These are phyloP conservation scores for Hygrophila difformis DNA, from an alignment of 257 asterid species.

Conservation along the genomic window DNA sequence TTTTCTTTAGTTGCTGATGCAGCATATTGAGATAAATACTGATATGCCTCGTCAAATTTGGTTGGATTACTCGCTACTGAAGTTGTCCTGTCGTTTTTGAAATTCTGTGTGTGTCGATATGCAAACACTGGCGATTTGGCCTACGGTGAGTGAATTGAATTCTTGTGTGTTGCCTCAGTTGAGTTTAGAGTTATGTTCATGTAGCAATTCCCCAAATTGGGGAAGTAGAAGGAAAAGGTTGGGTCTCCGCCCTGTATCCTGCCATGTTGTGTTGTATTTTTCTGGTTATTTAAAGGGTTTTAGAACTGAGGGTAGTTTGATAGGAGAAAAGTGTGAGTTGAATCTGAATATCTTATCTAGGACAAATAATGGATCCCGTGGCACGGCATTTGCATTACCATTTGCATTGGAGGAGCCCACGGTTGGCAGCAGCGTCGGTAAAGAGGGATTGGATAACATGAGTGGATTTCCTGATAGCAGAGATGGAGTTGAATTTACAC, in stretches of 20 bases:
- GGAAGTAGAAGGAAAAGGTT: conserved; percentile 24
- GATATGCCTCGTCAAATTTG: no score
- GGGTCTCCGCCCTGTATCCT: conserved; percentile 15
- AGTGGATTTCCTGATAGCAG: conserved; percentile 16
- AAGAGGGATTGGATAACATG: conserved; percentile 21
- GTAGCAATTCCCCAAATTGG: no score
- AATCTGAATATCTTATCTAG: conserved; percentile 21
- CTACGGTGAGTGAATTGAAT: conserved; percentile 35
- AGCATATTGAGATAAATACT: no score
- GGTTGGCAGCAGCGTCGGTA: conserved; percentile 18
- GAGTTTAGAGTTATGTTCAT: conserved; percentile 31
- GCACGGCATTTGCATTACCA: conserved; percentile 35
- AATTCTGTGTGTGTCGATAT: conserved; percentile 29
- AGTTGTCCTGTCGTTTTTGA: conserved; percentile 7
- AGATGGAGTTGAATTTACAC: conserved; percentile 13
- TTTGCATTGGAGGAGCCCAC: conserved; percentile 46
- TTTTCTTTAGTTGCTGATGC: no score
- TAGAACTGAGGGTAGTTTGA: conserved; percentile 7
- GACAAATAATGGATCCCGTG: conserved; percentile 25
- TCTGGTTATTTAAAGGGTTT: conserved; percentile 15
- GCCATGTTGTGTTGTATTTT: conserved; percentile 14
- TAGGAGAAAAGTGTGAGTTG: conserved; percentile 19
- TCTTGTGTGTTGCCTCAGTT: conserved; percentile 30
- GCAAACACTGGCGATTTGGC: conserved; percentile 65
- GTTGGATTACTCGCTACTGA: no score